phyloP scores from a whole-genome alignment of 805 yeast genomes.

The Candida rishiriensis region DNA sequence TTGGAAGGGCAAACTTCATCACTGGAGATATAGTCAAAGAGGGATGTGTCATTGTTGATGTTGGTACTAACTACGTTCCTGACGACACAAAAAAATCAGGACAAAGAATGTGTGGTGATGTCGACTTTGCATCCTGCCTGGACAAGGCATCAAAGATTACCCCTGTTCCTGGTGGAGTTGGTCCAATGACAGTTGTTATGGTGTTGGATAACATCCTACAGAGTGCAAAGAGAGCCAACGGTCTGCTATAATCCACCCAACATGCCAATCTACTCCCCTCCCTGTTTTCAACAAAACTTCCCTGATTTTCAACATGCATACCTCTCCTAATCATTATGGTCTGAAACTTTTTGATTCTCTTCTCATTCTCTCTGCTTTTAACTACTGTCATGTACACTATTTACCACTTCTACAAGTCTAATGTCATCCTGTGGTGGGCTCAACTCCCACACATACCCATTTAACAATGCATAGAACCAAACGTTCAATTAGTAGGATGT shows the following conservation, averaged over 20 bases:
- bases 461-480: background rate
- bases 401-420: background rate
- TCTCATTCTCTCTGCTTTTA: background rate
- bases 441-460: background rate
- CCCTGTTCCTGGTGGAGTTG: constrained; percentile 99
- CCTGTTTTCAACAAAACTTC: constrained; percentile 2
- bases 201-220: constrained; percentile 74
- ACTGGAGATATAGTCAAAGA: constrained; percentile 85
- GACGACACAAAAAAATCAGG: constrained; percentile 77
- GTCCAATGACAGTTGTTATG: constrained; percentile 99
- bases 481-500: background rate
- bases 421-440: background rate
- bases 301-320: background rate
- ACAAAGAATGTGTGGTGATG: constrained; percentile 88
- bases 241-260: constrained; percentile 5
- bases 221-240: constrained; percentile 50
- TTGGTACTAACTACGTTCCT: constrained; percentile 86
- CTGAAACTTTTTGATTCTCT: background rate
- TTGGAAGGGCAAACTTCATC: constrained; percentile 81
- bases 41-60: constrained; percentile 86
- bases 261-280: no score
- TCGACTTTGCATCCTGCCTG: constrained; percentile 68
- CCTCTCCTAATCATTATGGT: background rate
- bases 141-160: constrained; percentile 68
- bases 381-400: background rate